phyloP scores from a whole-genome alignment of 1,139 yeast genomes.

The Pichia inconspicua region DNA sequence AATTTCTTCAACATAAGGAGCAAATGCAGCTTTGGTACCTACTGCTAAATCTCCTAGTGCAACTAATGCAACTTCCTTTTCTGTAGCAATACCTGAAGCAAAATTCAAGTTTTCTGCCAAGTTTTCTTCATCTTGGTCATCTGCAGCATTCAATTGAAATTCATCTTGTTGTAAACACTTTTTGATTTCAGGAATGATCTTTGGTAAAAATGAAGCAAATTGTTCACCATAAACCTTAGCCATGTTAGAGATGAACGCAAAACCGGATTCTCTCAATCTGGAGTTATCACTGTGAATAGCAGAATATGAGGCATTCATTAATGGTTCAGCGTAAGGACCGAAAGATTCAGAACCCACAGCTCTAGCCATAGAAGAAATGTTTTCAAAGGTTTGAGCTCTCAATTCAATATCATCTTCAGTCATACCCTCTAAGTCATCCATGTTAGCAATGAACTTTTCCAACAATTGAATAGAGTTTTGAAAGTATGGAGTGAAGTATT shows the following conservation, averaged over 20 bases:
- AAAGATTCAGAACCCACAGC: conserved; percentile 92
- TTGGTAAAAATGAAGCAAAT: conserved; percentile 77
- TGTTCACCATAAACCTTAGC: conserved; percentile 92
- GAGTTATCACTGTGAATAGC: conserved; percentile 73
- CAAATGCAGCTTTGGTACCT: conserved; percentile 76
- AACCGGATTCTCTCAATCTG: conserved; percentile 89
- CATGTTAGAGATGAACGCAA: conserved; percentile 89
- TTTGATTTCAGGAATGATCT: conserved; percentile 76
- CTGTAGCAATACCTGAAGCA: conserved; percentile 91
- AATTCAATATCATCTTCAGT: conserved; percentile 75
- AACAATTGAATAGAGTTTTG: conserved; percentile 69
- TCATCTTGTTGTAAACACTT: conserved; percentile 80
- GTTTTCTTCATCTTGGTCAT: conserved; percentile 38
- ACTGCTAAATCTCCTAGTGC: conserved; percentile 83
- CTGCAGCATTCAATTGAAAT: conserved; percentile 44
- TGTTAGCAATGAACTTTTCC: conserved; percentile 70
- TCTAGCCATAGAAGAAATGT: conserved; percentile 89
- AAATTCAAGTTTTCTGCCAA: conserved; percentile 68
- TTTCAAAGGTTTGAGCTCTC: conserved; percentile 87
- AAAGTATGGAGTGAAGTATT: conserved; percentile 78
- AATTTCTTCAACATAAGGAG: conserved; percentile 68
- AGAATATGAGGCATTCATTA: conserved; percentile 80
- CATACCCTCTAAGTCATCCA: conserved; percentile 58
- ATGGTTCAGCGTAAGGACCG: conserved; percentile 77
- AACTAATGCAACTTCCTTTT: conserved; percentile 94